Base-by-base conservation (phyloP, 352 stramenopile species). In the Proteromonas lacertae region DNA sequence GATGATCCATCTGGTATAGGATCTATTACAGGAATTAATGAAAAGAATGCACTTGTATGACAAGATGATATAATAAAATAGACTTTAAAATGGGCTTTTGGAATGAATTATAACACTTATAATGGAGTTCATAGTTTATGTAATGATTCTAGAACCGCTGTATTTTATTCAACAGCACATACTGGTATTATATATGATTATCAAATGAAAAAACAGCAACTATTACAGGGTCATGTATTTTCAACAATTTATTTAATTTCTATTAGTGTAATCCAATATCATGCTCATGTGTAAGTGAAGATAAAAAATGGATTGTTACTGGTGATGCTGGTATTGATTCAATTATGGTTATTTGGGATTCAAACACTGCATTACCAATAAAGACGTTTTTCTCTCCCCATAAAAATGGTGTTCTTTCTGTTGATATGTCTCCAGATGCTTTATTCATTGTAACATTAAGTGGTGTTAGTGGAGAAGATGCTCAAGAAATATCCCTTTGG, bases 181-280 rank as follows among this genome's bases (percentile, higher is more conserved):
- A 78, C 66, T 0, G 72, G 72, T 25, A 57, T 90, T 29, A 73
- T 88, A 41, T 88, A 82, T 45, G 69, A 90, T 57, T 83, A 76
- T 28, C 58, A 60, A 6, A 51, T 59, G 24, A 59, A 69, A 2
- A 68, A 60, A 35, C 71, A 90, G 44, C 55, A 47, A 33, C 53
- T 87, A 17, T 51, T 90, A 4, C 73, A 87, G 48, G 54, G 54
- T 31, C 44, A 50, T 25, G n/a, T n/a, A n/a, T n/a, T n/a, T n/a
- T n/a, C n/a, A n/a, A n/a, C 32, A 38, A 36, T 5, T 13, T 31
- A 7, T 31, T 23, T 14, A 18, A 22, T 7, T 7, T n/a, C 84
- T n/a, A n/a, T n/a, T n/a, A n/a, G 47, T 86, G 68, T 41, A 76
- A 86, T 30, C 56, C 63, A 10, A 89, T 89, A 50, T 69, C 55